Evolutionary conservation across 2,329 filamentous ascomycete genomes (phyloP).

Genomic region (Xylariaceae sp.): DNA sequence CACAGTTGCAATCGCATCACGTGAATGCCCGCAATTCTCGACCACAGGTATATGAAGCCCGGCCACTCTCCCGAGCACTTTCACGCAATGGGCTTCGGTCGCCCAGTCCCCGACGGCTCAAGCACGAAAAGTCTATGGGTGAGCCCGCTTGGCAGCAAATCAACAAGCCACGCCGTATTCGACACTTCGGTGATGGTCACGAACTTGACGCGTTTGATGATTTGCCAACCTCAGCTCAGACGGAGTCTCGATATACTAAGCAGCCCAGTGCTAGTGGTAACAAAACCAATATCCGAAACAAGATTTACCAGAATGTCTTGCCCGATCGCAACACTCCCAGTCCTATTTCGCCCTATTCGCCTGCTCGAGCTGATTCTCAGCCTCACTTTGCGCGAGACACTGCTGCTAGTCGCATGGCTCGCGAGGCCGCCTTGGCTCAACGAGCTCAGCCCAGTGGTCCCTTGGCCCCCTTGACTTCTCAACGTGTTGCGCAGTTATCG

Average conservation of each 20-base stretch:
- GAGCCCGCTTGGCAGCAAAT: slow-evolving; percentile 61
- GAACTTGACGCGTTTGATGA: slow-evolving; percentile 95
- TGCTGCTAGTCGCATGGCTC: slow-evolving; percentile 60
- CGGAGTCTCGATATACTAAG: slow-evolving; percentile 79
- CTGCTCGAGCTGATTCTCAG: slow-evolving; percentile 51
- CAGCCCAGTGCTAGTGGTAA: slow-evolving; percentile 68
- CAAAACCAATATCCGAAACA: slow-evolving; percentile 58
- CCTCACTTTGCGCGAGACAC: slow-evolving; percentile 65
- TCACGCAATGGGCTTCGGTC: slow-evolving; percentile 58
- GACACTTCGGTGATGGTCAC: slow-evolving; percentile 84
- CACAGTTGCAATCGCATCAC: slow-evolving; percentile 74
- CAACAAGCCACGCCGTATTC: slow-evolving; percentile 64
- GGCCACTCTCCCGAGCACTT: slow-evolving; percentile 53
- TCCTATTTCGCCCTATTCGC: slow-evolving; percentile 52
- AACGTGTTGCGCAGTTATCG: slow-evolving; percentile 52
- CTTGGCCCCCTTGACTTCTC: slow-evolving; percentile 51
- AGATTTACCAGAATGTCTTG: slow-evolving; percentile 51
- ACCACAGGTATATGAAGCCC: slow-evolving; percentile 54
- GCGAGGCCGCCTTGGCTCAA: slow-evolving; percentile 59
- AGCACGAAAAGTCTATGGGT: slow-evolving; percentile 37
- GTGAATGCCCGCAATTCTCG: slow-evolving; percentile 66
- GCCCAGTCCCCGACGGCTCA: slow-evolving; percentile 54
- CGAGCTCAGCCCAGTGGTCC: slow-evolving; percentile 52
- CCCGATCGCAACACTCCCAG: slow-evolving; percentile 52
- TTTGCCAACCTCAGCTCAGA: slow-evolving; percentile 77